phyloP scores from a whole-genome alignment of 2,329 filamentous ascomycete genomes.

The Xylariaceae sp. region DNA sequence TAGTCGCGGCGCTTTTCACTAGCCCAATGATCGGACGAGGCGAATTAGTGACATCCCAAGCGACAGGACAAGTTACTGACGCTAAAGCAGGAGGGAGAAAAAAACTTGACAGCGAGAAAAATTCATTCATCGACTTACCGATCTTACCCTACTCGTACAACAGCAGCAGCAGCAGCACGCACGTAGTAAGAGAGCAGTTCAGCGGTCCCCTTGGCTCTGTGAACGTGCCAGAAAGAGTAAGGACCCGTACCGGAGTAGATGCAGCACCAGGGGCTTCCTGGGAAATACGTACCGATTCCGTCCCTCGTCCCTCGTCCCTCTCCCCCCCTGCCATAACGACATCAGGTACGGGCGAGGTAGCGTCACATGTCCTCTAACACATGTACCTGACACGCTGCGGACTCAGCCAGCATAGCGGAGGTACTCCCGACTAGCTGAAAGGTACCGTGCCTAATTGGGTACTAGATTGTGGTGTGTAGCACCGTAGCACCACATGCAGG shows the following conservation, averaged over 20 bases:
- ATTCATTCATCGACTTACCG: conserved; percentile 6
- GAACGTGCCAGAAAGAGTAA: conserved; percentile 18
- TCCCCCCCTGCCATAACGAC: background rate
- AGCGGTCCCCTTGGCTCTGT: conserved; percentile 21
- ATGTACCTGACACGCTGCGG: background rate
- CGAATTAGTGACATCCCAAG: conserved; percentile 14
- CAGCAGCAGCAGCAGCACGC: background rate
- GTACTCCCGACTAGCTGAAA: background rate
- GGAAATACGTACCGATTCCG: background rate
- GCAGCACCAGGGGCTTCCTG: conserved; percentile 12
- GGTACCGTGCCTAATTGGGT: background rate
- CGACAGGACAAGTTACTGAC: conserved; percentile 4
- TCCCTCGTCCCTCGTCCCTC: too few species aligned
- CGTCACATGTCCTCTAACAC: background rate
- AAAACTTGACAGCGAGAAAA: conserved; percentile 15
- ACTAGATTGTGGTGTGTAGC: background rate
- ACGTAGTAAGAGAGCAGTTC: conserved; percentile 20
- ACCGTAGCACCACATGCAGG: background rate
- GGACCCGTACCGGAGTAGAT: conserved; percentile 14
- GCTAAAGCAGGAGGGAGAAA: background rate
- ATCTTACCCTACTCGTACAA: too few species aligned
- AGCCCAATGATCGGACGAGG: conserved; percentile 11
- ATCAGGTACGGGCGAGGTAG: background rate
- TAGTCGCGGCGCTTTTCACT: conserved; percentile 12
- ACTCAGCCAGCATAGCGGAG: background rate